Evolutionary conservation across 306 rosid species (phyloP).

Genomic region (Urtica urens): DNA sequence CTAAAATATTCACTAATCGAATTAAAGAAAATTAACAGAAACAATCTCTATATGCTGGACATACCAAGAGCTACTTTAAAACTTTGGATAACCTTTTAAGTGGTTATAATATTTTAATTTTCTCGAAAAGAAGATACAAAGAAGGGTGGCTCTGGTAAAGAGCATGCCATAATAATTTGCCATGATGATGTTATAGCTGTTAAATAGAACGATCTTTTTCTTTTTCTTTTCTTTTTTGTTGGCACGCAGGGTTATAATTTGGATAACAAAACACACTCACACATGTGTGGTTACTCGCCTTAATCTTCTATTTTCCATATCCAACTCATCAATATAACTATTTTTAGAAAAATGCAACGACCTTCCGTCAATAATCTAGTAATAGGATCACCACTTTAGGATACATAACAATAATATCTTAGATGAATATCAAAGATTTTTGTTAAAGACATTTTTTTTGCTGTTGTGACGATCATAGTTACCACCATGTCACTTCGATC

Average conservation of each 20-base stretch:
- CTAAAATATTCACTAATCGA: no score
- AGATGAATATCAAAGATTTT: no score
- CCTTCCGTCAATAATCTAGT: no score
- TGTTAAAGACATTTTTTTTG: no score
- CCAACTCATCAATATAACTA: constrained; percentile 18
- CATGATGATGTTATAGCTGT: constrained; percentile 35
- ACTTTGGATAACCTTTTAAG: background rate
- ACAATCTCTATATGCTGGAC: constrained; percentile 1
- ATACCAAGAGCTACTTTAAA: constrained; percentile 2
- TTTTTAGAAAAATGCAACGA: no score
- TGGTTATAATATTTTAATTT: constrained; percentile 21
- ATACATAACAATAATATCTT: no score
- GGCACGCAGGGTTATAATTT: no score
- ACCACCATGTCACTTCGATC: no score
- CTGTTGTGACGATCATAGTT: no score
- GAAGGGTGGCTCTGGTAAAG: constrained; percentile 6
- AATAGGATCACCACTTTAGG: no score
- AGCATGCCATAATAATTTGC: constrained; percentile 27
- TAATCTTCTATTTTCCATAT: background rate
- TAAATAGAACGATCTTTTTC: no score
- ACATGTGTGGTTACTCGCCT: constrained; percentile 26
- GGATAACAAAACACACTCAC: constrained; percentile 27
- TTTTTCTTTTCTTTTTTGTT: constrained; percentile 31
- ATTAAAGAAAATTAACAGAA: no score
- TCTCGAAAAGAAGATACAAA: constrained; percentile 22